phyloP scores from a whole-genome alignment of 768 basidiomycete species.

The Lanmaoa pseudosensibilis region DNA sequence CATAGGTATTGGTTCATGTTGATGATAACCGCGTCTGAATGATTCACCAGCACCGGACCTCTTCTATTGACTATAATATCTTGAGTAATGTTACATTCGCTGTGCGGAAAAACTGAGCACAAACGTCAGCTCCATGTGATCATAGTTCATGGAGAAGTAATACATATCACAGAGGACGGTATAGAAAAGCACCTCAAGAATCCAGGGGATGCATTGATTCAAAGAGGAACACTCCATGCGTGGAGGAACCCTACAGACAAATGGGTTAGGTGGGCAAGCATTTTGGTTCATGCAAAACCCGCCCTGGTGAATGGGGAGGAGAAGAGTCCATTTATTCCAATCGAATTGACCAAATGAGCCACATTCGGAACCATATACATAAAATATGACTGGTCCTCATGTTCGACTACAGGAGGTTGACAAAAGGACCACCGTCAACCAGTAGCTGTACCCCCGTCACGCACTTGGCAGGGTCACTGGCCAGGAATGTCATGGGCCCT shows the following conservation, averaged over 20 bases:
- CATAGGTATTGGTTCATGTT: too few relatives aligned
- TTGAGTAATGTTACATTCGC: not conserved
- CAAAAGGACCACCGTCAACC: not conserved
- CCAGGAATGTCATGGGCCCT: not conserved
- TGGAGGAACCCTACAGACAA: conserved; percentile 54
- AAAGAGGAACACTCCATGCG: conserved; percentile 56
- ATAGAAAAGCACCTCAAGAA: conserved; percentile 50
- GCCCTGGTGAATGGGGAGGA: not conserved
- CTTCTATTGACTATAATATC: not conserved
- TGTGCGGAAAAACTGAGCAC: not conserved
- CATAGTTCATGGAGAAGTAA: not conserved
- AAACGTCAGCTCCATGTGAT: not conserved
- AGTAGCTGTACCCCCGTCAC: not conserved
- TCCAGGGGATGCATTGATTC: conserved; percentile 49
- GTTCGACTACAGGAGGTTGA: not conserved
- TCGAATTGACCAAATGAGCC: conserved; percentile 39
- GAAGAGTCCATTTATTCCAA: conserved; percentile 34
- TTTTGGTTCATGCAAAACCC: not conserved
- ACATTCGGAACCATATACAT: not conserved
- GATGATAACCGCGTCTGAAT: not conserved
- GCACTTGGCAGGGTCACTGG: not conserved
- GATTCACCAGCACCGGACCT: not conserved
- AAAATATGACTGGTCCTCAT: not conserved
- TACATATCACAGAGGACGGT: not conserved
- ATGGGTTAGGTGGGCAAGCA: conserved; percentile 35